phyloP scores from a whole-genome alignment of 2,329 filamentous ascomycete species.

The Sphaerulina vaccinii region DNA sequence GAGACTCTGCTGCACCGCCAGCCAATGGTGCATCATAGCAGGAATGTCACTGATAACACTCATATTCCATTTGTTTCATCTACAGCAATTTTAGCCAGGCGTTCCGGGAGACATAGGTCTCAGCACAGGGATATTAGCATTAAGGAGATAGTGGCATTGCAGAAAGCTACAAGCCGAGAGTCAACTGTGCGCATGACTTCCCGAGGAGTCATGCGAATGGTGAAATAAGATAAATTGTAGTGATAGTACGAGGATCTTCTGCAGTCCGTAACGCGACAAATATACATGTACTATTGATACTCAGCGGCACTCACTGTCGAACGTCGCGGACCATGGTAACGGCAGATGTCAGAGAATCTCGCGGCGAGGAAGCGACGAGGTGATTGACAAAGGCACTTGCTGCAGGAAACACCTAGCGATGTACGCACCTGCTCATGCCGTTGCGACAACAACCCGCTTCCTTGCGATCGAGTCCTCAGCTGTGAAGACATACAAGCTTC shows the following conservation, averaged over 20 bases:
- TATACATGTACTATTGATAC: too few relatives aligned
- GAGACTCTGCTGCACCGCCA: neutral
- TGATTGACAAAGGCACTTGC: too few relatives aligned
- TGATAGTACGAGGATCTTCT: neutral
- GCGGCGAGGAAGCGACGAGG: too few relatives aligned
- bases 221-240: neutral
- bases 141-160: neutral
- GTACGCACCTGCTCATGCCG: too few relatives aligned
- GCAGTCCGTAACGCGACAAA: too few relatives aligned
- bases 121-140: neutral
- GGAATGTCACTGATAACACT: neutral
- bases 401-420: too few relatives aligned
- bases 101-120: conserved; percentile 9
- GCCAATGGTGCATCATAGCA: neutral
- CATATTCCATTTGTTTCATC: conserved; percentile 10
- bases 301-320: too few relatives aligned
- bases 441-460: too few relatives aligned
- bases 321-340: too few relatives aligned
- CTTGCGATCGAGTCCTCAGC: too few relatives aligned
- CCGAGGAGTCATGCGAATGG: neutral
- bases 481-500: too few relatives aligned
- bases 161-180: neutral
- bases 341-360: too few relatives aligned
- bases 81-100: conserved; percentile 20
- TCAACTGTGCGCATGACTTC: neutral